A percentile compares a stretch with the other conserved stretches of the same genome.
phyloP scores from a whole-genome alignment of 2,329 filamentous ascomycete species.

The Apiospora koreana region DNA sequence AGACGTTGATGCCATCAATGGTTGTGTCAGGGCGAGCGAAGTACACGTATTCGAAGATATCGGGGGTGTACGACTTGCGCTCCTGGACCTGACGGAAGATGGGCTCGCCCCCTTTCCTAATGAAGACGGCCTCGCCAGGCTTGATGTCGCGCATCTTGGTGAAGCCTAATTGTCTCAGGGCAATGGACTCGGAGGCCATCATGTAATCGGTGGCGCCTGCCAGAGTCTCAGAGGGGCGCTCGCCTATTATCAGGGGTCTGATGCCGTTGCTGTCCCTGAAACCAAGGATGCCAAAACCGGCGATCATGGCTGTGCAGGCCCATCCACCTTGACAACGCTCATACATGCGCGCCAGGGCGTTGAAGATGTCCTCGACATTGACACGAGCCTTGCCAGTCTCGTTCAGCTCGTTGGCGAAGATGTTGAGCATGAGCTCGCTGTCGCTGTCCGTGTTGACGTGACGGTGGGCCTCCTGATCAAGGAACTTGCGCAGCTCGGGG shows the following conservation, averaged over 20 bases:
- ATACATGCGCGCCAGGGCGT: constrained; percentile 72
- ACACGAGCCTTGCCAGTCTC: constrained; percentile 84
- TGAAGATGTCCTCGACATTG: constrained; percentile 79
- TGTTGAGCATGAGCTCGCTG: constrained; percentile 49
- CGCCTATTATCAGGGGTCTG: constrained; percentile 48
- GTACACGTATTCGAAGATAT: constrained; percentile 81
- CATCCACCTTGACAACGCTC: constrained; percentile 50
- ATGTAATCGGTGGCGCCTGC: constrained; percentile 69
- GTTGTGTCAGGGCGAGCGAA: constrained; percentile 56
- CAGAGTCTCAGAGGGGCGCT: constrained; percentile 54
- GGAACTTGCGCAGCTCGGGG: constrained; percentile 61
- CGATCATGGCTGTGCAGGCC: constrained; percentile 83
- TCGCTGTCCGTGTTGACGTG: constrained; percentile 51
- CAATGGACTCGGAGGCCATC: constrained; percentile 80
- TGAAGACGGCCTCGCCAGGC: constrained; percentile 76
- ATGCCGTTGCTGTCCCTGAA: constrained; percentile 83
- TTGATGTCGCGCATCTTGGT: constrained; percentile 67
- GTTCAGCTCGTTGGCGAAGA: constrained; percentile 78
- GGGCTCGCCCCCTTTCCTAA: constrained; percentile 69
- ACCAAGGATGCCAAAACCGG: constrained; percentile 79
- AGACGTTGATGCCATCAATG: constrained; percentile 44
- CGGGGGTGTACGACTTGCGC: constrained; percentile 67
- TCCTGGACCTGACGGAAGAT: constrained; percentile 69
- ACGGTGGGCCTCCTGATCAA: constrained; percentile 56
- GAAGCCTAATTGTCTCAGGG: constrained; percentile 72